phyloP scores from a whole-genome alignment of 169 alveolate species.

The Plasmodium vivax region DNA sequence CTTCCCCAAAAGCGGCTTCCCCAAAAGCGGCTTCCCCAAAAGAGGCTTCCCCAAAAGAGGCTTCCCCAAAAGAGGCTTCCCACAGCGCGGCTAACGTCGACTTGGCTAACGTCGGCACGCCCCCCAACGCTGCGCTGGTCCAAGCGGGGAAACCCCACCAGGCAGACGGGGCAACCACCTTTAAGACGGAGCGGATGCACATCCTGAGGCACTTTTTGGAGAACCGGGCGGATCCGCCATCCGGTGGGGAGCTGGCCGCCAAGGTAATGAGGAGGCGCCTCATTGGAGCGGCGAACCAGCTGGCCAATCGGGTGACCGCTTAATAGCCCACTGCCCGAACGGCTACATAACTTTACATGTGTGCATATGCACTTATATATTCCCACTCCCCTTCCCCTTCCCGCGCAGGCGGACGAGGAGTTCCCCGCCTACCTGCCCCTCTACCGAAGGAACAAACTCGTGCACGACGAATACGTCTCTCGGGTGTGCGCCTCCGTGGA shows the following conservation, averaged over 20 bases:
- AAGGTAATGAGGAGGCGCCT: background rate
- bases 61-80: too few relatives aligned
- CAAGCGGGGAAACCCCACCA: background rate
- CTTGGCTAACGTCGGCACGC: too few relatives aligned
- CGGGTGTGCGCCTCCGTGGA: background rate
- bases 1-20: too few relatives aligned
- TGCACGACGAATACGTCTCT: background rate
- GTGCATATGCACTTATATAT: background rate
- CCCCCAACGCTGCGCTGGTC: background rate
- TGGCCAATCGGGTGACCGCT: background rate
- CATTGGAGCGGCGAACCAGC: background rate
- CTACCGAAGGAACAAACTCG: conserved; percentile 4
- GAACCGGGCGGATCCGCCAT: background rate
- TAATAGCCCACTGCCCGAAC: background rate
- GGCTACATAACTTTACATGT: background rate
- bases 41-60: too few relatives aligned
- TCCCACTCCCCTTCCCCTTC: background rate
- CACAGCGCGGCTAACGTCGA: too few relatives aligned
- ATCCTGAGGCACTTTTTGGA: conserved; percentile 1
- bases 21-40: too few relatives aligned
- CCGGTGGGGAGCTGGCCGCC: background rate
- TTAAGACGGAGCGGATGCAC: background rate
- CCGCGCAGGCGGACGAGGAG: background rate
- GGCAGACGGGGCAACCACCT: background rate
- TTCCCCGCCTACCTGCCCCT: conserved; percentile 3